phyloP scores from a whole-genome alignment of 441 rosid genomes.

The Adansonia gregorii region DNA sequence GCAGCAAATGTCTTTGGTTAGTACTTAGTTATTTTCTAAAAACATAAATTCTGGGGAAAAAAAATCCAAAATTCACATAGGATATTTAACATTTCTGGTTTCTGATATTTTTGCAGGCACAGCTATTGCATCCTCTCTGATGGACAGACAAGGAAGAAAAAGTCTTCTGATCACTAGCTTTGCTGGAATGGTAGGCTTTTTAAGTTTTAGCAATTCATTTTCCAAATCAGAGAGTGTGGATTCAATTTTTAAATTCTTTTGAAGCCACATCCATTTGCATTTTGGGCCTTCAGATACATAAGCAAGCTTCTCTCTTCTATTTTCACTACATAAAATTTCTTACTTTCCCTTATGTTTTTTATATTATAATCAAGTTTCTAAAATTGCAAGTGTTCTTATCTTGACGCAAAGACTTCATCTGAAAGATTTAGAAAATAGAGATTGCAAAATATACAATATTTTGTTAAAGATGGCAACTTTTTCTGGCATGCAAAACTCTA shows the following conservation, averaged over 20 bases:
- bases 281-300: slow-evolving; percentile 7
- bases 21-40: slow-evolving; percentile 16
- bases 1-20: slow-evolving; percentile 94
- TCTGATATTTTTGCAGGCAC: slow-evolving; percentile 60
- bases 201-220: neutral
- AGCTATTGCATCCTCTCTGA: slow-evolving; percentile 88
- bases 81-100: slow-evolving; percentile 16
- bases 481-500: neutral
- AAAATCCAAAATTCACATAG: slow-evolving; percentile 1
- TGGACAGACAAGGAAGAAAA: slow-evolving; percentile 97
- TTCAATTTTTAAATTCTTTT: neutral
- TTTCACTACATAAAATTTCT: neutral
- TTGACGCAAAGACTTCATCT: slow-evolving; percentile 3
- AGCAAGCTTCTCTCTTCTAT: neutral
- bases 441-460: neutral
- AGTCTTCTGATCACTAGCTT: slow-evolving; percentile 89
- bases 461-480: neutral
- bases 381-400: slow-evolving; percentile 3
- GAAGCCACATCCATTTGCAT: slow-evolving; percentile 19
- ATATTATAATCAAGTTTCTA: neutral
- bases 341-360: neutral
- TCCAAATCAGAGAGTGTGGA: slow-evolving; percentile 11
- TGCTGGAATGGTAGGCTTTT: slow-evolving; percentile 74
- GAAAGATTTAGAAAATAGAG: neutral
- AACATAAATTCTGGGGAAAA: neutral